Conservation (phyloP, 2,329 filamentous ascomycete species). For the Diaporthe sp. region DNA sequence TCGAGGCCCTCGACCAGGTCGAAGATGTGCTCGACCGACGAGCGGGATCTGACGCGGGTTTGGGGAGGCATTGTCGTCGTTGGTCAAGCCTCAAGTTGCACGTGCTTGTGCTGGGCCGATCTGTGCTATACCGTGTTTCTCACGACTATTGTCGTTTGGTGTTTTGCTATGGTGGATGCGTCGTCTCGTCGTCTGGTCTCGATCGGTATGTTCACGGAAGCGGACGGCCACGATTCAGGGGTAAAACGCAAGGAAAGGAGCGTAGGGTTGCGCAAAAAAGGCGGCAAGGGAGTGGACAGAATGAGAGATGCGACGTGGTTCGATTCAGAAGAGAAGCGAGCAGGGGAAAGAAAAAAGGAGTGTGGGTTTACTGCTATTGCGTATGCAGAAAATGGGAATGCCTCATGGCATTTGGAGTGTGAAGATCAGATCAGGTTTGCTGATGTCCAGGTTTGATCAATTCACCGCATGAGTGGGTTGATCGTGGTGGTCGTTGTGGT, state of each 20-base stretch:
- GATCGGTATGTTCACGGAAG: no score
- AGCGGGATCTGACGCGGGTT: constrained; percentile 45
- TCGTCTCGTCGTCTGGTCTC: constrained; percentile 6
- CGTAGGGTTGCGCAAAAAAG: not conserved
- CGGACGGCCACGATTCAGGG: not conserved
- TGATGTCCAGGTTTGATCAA: not conserved
- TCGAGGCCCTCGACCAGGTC: constrained; percentile 46
- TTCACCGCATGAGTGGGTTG: not conserved
- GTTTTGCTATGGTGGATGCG: not conserved
- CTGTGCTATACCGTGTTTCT: not conserved
- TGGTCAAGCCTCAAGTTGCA: not conserved
- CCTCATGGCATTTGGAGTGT: constrained; percentile 23
- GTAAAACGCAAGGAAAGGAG: not conserved
- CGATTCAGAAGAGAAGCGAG: not conserved
- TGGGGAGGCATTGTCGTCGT: constrained; percentile 37
- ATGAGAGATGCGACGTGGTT: not conserved
- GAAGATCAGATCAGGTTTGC: not conserved
- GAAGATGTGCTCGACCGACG: constrained; percentile 47
- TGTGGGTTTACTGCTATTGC: constrained; percentile 25
- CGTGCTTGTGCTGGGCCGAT: not conserved
- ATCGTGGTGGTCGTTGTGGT: not conserved
- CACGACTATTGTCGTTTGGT: not conserved
- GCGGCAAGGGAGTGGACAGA: constrained; percentile 15
- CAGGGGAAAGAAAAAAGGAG: constrained; percentile 21
- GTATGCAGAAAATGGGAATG: constrained; percentile 28